These are phyloP conservation scores for Hygrophorus pudorinus DNA, from an alignment of 768 basidiomycete species.

Conservation along the genomic window DNA sequence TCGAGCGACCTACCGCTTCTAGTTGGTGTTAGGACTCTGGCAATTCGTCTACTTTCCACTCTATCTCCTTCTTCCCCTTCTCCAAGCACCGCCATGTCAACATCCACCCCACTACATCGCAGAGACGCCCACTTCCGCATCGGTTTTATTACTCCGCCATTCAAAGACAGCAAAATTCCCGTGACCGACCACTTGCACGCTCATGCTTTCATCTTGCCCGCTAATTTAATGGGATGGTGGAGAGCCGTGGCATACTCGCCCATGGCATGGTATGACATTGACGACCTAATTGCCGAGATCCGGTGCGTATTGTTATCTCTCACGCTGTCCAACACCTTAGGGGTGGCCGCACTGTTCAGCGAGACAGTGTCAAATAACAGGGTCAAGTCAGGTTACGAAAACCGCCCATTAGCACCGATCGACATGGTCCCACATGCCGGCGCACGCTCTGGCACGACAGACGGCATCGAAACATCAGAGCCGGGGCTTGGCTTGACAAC, in stretches of 20 bases:
- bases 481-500: constrained; percentile 35
- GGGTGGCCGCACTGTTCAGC: constrained; percentile 27
- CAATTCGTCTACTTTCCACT: constrained; percentile 43
- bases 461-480: constrained; percentile 54
- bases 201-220: constrained; percentile 59
- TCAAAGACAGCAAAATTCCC: constrained; percentile 69
- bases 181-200: constrained; percentile 73
- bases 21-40: constrained; percentile 48
- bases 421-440: constrained; percentile 67
- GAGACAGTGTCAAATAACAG: constrained; percentile 79
- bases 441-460: constrained; percentile 50
- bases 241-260: constrained; percentile 56
- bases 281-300: constrained; percentile 76
- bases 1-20: constrained; percentile 69
- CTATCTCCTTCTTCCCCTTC: constrained; percentile 29
- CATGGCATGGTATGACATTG: constrained; percentile 66
- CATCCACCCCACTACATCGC: constrained; percentile 21
- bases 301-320: constrained; percentile 34
- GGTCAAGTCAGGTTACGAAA: constrained; percentile 65
- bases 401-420: constrained; percentile 53
- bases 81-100: constrained; percentile 10
- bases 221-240: constrained; percentile 67
- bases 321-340: background rate
- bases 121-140: constrained; percentile 40
- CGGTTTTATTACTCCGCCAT: constrained; percentile 73